phyloP scores from a whole-genome alignment of 225 moss, liverwort and hornwort genomes.

The Pleurozium schreberi region DNA sequence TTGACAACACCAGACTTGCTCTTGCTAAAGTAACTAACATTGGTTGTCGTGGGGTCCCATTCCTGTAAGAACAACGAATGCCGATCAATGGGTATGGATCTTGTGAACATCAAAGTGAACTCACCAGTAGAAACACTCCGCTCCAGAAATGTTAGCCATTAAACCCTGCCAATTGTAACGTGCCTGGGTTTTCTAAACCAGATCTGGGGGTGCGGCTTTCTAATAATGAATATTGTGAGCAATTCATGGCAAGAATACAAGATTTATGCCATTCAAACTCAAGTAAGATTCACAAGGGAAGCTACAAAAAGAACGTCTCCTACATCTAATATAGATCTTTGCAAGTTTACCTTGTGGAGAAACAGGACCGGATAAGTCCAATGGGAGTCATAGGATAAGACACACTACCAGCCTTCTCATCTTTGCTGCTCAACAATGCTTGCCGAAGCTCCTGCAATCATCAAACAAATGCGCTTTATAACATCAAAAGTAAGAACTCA shows the following conservation, averaged over 20 bases:
- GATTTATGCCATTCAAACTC: neutral
- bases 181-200: neutral
- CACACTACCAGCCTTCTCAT: slow-evolving; percentile 54
- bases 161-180: neutral
- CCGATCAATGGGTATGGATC: neutral
- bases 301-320: neutral
- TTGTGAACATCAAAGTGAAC: neutral
- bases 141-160: neutral
- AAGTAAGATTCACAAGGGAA: neutral
- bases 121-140: neutral
- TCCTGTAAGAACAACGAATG: slow-evolving; percentile 24
- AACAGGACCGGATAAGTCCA: slow-evolving; percentile 90
- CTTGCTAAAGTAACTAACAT: slow-evolving; percentile 82
- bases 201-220: neutral
- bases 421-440: slow-evolving; percentile 61
- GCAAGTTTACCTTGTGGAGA: slow-evolving; percentile 70
- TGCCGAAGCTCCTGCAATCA: slow-evolving; percentile 81
- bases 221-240: neutral
- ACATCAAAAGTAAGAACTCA: slow-evolving; percentile 1
- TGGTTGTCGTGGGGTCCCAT: slow-evolving; percentile 91
- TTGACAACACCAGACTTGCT: slow-evolving; percentile 72
- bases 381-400: slow-evolving; percentile 94
- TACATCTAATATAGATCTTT: neutral
- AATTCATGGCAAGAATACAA: neutral
- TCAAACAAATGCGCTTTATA: neutral